Evolutionary conservation across 2,329 filamentous ascomycete genomes (phyloP), one percentile per base, ranked within the genome.

Genomic region (Stemphylium vesicarium): DNA sequence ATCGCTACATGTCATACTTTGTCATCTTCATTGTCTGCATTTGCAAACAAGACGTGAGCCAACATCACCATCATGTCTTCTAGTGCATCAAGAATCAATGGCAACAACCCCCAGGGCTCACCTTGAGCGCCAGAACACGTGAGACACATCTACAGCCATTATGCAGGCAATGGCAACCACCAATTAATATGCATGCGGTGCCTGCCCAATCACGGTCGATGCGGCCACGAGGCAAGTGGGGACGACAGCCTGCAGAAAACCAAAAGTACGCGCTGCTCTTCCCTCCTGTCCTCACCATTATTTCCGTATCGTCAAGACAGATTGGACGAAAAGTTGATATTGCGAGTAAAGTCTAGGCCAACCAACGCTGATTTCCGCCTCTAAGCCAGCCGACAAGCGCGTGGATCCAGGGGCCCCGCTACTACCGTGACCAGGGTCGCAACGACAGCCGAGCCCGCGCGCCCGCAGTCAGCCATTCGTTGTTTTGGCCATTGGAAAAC

Each of bases 401-500:
- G 53, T 52, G 41, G 48, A 52, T 42, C 48, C 49, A 63, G 60
- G 59, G 53, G 56, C 54, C 58, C 60, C 63, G 50, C 53, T 44
- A 53, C 53, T 39, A 53, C 22, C 31, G 32, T 31, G 43, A 44
- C 53, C 15, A 33, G 53, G 53, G 43, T 51, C 41, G 60, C 64
- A 68, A 59, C 60, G 53, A 60, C 64, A 65, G 56, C 62, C 65
- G 62, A 68, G 61, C 61, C 65, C 62, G 60, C 61, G 60, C 65
- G 64, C 65, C 62, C 62, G 60, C 56, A 53, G 58, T 50, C 46
- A 53, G 49, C 63, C 65, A 59, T 52, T 55, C 56, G 66, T 66
- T 73, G 69, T 71, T 74, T 69, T 62, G 66, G 60, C 53, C 46
- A 43, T 41, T 57, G 56, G 58, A 61, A 66, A 69, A 67, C 65